These are phyloP conservation scores for Pulveroboletus sp. DNA, from an alignment of 768 basidiomycete species.

Conservation along the genomic window DNA sequence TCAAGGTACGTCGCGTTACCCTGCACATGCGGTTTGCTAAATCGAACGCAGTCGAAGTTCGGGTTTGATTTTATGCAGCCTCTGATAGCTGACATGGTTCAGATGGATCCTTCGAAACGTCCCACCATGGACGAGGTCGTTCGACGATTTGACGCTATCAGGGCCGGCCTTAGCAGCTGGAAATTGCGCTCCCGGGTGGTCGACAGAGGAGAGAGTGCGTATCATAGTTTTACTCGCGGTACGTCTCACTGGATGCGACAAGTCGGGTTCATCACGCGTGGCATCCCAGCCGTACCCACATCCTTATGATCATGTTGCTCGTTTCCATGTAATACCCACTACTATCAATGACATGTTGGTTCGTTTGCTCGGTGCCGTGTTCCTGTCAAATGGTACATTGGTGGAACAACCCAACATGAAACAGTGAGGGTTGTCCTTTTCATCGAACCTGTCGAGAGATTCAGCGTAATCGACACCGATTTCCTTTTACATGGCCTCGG, in stretches of 20 bases:
- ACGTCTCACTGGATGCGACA: constrained; percentile 24
- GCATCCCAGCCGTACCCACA: constrained; percentile 19
- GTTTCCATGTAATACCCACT: not conserved
- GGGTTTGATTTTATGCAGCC: constrained; percentile 31
- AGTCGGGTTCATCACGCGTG: constrained; percentile 1
- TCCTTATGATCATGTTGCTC: not conserved
- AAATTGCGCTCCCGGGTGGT: constrained; percentile 28
- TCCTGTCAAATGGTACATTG: not conserved
- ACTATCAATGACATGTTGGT: not conserved
- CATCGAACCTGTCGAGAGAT: no score
- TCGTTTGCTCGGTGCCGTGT: not conserved
- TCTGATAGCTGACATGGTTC: constrained; percentile 36
- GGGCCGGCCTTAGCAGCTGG: constrained; percentile 13
- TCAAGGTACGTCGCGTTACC: constrained; percentile 19
- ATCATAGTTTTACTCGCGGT: constrained; percentile 1
- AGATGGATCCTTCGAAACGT: constrained; percentile 33
- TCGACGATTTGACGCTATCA: constrained; percentile 23
- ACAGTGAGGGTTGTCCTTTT: no score
- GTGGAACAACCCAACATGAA: no score
- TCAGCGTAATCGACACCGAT: no score
- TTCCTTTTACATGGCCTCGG: no score
- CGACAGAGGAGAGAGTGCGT: not conserved
- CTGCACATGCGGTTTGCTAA: not conserved
- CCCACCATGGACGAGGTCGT: constrained; percentile 37
- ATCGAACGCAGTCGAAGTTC: not conserved